Conservation (phyloP, 768 basidiomycete species). For the Austroboletus eburneus region DNA sequence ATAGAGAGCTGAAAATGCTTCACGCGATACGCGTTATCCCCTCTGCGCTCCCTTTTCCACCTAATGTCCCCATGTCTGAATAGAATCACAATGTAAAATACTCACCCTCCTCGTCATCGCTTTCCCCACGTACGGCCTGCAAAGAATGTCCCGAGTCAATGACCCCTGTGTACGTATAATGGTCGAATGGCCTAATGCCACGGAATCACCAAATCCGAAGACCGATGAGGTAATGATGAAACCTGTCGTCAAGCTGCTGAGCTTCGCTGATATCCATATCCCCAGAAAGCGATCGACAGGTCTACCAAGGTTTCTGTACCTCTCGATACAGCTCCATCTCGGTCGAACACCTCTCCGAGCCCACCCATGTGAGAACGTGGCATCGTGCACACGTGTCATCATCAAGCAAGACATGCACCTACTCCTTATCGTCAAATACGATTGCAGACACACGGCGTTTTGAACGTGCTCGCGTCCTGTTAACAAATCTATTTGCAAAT, state of each 20-base stretch:
- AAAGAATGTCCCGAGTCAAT: slow-evolving; percentile 22
- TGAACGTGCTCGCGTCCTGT: slow-evolving; percentile 1
- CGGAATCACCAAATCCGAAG: slow-evolving; percentile 29
- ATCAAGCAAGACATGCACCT: slow-evolving; percentile 1
- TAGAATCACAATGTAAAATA: neutral
- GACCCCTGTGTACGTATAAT: neutral
- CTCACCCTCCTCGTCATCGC: no score
- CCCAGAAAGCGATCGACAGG: slow-evolving; percentile 20
- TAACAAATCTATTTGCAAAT: slow-evolving; percentile 13
- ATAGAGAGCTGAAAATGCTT: neutral
- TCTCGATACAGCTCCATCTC: slow-evolving; percentile 6
- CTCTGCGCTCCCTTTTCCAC: neutral
- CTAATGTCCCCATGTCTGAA: neutral
- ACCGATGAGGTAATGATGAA: slow-evolving; percentile 30
- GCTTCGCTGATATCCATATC: slow-evolving; percentile 13
- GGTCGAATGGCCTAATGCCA: slow-evolving; percentile 16
- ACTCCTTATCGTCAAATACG: slow-evolving; percentile 28
- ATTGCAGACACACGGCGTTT: neutral
- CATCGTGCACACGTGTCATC: slow-evolving; percentile 16
- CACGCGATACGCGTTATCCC: slow-evolving; percentile 21
- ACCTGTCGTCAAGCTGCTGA: slow-evolving; percentile 15
- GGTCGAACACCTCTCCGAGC: slow-evolving; percentile 1
- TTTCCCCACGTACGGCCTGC: no score
- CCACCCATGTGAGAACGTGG: slow-evolving; percentile 9
- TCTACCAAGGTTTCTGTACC: slow-evolving; percentile 3